Evolutionary conservation across 495 filamentous ascomycete genomes (phyloP).

Genomic region (Hyaloscypha hepaticicola): DNA sequence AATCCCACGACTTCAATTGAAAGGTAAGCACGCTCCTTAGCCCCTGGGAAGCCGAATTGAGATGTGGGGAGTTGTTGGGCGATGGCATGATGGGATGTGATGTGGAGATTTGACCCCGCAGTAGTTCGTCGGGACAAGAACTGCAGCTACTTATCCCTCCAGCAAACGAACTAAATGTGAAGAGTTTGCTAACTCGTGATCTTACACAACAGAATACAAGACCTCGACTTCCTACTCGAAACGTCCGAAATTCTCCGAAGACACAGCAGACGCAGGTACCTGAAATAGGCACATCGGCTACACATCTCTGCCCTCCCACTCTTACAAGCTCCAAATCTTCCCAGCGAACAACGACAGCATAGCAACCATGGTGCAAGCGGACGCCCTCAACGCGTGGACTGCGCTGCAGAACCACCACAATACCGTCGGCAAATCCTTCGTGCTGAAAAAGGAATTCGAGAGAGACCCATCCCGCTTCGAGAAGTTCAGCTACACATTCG

Average conservation of each 20-base stretch:
- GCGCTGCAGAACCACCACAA: constrained; percentile 86
- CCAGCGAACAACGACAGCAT: neutral
- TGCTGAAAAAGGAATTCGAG: constrained; percentile 89
- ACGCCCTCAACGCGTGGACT: constrained; percentile 79
- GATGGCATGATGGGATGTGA: neutral
- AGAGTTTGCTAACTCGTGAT: constrained; percentile 17
- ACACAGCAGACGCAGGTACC: constrained; percentile 26
- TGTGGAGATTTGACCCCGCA: constrained; percentile 3
- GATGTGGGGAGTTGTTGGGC: neutral
- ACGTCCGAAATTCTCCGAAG: constrained; percentile 13
- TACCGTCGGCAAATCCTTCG: constrained; percentile 78
- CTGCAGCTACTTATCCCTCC: neutral
- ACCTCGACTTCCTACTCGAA: neutral
- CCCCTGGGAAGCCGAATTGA: neutral
- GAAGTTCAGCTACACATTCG: constrained; percentile 84
- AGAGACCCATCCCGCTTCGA: constrained; percentile 86
- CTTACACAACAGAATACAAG: neutral
- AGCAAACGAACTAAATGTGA: constrained; percentile 2
- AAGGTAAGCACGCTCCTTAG: neutral
- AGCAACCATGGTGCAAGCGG: constrained; percentile 61
- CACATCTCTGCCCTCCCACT: constrained; percentile 11
- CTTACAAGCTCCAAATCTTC: neutral
- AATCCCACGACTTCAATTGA: neutral
- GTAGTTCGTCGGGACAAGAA: neutral
- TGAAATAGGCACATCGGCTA: constrained; percentile 14